Percentiles rank a stretch among this genome's conserved stretches.
phyloP scores from a whole-genome alignment of 2,329 filamentous ascomycete genomes.

The Fusarium nygamai region DNA sequence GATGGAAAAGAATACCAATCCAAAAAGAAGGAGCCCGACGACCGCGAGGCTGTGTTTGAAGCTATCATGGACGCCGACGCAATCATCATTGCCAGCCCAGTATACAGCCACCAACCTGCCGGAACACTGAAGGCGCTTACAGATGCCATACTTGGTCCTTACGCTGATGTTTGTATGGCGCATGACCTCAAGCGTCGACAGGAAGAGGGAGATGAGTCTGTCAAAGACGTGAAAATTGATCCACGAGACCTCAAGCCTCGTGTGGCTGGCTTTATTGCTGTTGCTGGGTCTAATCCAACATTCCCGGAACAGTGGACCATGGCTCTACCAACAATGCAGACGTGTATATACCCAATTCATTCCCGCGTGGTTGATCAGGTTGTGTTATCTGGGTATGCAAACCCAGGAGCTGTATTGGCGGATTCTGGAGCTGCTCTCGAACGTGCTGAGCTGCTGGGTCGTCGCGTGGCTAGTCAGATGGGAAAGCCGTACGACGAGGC shows the following conservation, averaged over 20 bases:
- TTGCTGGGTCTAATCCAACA: neutral
- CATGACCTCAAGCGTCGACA: neutral
- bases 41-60: neutral
- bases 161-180: neutral
- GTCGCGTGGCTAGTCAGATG: neutral
- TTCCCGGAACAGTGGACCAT: neutral
- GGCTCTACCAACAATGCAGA: neutral
- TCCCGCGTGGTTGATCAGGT: neutral
- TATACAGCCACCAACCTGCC: neutral
- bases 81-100: neutral
- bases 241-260: neutral
- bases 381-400: neutral
- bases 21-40: neutral
- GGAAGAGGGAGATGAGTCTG: neutral
- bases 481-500: neutral
- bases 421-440: neutral
- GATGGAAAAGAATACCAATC: accelerated
- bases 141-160: neutral
- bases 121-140: neutral
- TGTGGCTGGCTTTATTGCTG: neutral
- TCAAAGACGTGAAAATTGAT: accelerated
- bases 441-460: neutral
- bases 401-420: neutral
- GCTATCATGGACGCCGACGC: neutral
- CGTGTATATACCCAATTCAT: neutral